Conservation (phyloP, 345 rosid species). For the Salix suchowensis region DNA sequence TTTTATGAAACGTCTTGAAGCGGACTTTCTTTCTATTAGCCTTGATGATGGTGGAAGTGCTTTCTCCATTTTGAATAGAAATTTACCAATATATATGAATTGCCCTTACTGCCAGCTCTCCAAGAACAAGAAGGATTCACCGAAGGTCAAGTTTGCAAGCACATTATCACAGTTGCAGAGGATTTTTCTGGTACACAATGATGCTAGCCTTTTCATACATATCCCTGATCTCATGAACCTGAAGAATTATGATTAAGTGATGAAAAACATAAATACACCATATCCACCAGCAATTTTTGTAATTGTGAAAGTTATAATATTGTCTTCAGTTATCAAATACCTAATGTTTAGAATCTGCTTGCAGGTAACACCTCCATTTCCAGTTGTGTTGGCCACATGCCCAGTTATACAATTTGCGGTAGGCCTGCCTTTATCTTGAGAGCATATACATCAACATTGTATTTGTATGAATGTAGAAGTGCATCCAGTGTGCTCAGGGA, state of each 20-base stretch:
- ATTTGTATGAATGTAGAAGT: background rate
- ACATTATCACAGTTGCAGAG: constrained; percentile 73
- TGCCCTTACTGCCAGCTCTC: constrained; percentile 59
- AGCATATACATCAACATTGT: background rate
- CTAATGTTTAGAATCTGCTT: constrained; percentile 31
- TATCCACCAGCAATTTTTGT: background rate
- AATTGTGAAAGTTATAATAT: background rate
- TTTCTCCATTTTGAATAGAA: constrained; percentile 57
- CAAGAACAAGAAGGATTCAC: constrained; percentile 41
- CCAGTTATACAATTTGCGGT: constrained; percentile 77
- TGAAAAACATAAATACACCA: background rate
- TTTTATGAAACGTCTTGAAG: constrained; percentile 31
- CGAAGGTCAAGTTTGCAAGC: constrained; percentile 53
- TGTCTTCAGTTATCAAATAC: constrained; percentile 1
- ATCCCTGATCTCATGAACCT: constrained; percentile 9
- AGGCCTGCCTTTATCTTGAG: constrained; percentile 20
- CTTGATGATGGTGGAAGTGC: constrained; percentile 47
- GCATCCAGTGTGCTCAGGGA: background rate
- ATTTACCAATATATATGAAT: constrained; percentile 62
- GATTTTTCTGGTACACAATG: constrained; percentile 60
- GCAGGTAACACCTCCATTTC: constrained; percentile 79
- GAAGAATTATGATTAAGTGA: background rate
- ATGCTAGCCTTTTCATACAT: background rate
- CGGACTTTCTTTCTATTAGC: constrained; percentile 35
- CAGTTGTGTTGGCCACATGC: constrained; percentile 54